Percentiles rank a stretch among this genome's conserved stretches.
These are phyloP conservation scores for Volutella citrinella DNA, from an alignment of 2,329 filamentous ascomycete genomes.

Conservation along the genomic window DNA sequence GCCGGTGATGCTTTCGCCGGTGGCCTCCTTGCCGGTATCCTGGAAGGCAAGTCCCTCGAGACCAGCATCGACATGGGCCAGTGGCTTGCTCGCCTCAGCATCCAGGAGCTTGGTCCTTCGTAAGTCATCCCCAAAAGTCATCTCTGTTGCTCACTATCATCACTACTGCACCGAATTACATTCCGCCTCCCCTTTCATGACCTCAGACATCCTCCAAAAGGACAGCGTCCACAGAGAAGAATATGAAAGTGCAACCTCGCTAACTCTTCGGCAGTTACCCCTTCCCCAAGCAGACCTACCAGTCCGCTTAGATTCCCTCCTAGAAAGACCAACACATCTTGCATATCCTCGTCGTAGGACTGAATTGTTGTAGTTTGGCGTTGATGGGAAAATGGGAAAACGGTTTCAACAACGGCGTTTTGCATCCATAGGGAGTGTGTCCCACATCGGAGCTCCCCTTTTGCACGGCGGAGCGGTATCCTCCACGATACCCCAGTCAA, in stretches of 20 bases:
- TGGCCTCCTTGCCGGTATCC: constrained; percentile 85
- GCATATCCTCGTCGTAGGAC: constrained; percentile 20
- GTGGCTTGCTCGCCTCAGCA: constrained; percentile 92
- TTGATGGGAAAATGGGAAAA: constrained; percentile 40
- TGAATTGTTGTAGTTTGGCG: constrained; percentile 34
- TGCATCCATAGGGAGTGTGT: constrained; percentile 32
- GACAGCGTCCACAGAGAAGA: no score
- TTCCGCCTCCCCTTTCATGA: constrained; percentile 15
- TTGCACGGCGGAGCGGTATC: constrained; percentile 37
- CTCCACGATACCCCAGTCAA: constrained; percentile 39
- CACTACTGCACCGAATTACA: no score
- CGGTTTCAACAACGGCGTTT: constrained; percentile 56
- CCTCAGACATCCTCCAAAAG: constrained; percentile 8
- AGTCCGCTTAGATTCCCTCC: constrained; percentile 38
- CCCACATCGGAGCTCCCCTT: constrained; percentile 27
- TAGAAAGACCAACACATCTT: constrained; percentile 27
- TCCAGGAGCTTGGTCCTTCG: constrained; percentile 94
- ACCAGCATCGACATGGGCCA: constrained; percentile 86
- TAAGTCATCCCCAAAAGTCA: constrained; percentile 52
- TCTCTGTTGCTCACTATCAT: constrained; percentile 9
- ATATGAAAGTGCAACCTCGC: constrained; percentile 9
- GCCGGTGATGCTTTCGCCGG: constrained; percentile 96
- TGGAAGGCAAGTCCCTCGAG: constrained; percentile 77
- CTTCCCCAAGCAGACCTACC: constrained; percentile 77
- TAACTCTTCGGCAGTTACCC: constrained; percentile 59